Evolutionary conservation across 2,329 filamentous ascomycete species (phyloP), one percentile per base, ranked within the genome.

Genomic region (Mycocentrospora acerina): DNA sequence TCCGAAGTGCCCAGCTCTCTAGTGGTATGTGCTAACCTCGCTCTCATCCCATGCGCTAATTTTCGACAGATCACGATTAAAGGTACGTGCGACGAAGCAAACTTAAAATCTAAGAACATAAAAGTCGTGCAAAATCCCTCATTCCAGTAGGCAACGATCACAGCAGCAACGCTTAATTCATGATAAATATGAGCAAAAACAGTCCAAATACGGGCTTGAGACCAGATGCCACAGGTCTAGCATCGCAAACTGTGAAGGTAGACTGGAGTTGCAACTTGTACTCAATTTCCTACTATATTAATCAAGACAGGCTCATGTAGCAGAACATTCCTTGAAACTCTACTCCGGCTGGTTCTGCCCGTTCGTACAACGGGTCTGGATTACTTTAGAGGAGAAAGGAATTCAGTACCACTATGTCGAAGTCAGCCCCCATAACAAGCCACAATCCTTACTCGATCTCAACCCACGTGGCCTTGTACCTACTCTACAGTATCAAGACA

Each of bases 391-490:
- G 55, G 86, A 90, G 62, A 90, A 90, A 64, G 68, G 74, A 2
- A 84, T 89, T 19, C 78, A 80, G 12, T 84, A 90, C 62, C 81
- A 90, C 68, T 88, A 88, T 62, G 74, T 64, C 29, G 56, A 64
- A 51, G 83, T 89, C 42, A 89, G 90, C 64, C 86, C 86, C 0
- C 90, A 90, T 71, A 72, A 82, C 64, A 90, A 90, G 57, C 81
- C 80, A 0, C 67, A 78, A 3, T 81, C 78, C 1, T 82, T 90
- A 18, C 72, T 90, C 16, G 73, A 76, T 8, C 72, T 90, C 47
- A 91, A 91, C 59, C 86, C 86, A 0, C 79, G 85, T 10, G 86
- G 86, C 1, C 73, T 90, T 1, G 83, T 90, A 1, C 88, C 87
- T 0, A 89, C 86, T 0, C 72, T 90, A 1, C 75, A 73, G 39